phyloP scores from a whole-genome alignment of 495 filamentous ascomycete species.

The Talaromyces thailandensis region DNA sequence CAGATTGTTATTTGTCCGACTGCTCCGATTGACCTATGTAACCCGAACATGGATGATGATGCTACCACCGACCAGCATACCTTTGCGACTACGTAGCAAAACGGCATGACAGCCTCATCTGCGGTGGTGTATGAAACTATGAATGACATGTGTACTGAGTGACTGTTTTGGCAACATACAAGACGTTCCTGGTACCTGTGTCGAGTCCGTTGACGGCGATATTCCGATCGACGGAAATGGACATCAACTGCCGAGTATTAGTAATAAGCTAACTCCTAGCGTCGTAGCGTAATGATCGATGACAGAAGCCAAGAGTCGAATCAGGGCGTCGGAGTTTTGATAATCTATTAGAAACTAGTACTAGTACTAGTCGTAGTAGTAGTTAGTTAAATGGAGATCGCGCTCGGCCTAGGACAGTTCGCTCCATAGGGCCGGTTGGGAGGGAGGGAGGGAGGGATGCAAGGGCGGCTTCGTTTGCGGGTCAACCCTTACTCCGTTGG shows the following conservation, averaged over 20 bases:
- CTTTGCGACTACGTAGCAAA: not conserved
- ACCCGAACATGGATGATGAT: no score
- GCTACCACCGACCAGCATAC: not conserved
- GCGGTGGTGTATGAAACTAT: not conserved
- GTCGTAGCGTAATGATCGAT: not conserved
- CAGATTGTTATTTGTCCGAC: not conserved
- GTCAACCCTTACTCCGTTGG: not conserved
- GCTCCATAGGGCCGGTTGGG: slow-evolving; percentile 1
- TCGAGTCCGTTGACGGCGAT: no score
- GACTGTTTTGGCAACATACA: not conserved
- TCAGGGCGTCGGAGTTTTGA: not conserved
- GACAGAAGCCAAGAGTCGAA: not conserved
- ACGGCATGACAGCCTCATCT: not conserved
- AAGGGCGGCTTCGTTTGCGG: slow-evolving; percentile 1
- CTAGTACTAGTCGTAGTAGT: no score
- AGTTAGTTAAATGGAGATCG: no score
- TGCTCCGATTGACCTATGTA: not conserved
- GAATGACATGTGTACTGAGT: not conserved
- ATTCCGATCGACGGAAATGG: not conserved
- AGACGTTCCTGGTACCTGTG: not conserved
- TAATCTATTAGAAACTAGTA: no score
- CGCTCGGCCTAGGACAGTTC: not conserved
- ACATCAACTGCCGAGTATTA: not conserved
- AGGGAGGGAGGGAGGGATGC: no score
- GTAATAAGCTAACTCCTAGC: no score